Base-by-base conservation (phyloP, 1,284 basidiomycete species). In the Apiotrichum montevideense region DNA sequence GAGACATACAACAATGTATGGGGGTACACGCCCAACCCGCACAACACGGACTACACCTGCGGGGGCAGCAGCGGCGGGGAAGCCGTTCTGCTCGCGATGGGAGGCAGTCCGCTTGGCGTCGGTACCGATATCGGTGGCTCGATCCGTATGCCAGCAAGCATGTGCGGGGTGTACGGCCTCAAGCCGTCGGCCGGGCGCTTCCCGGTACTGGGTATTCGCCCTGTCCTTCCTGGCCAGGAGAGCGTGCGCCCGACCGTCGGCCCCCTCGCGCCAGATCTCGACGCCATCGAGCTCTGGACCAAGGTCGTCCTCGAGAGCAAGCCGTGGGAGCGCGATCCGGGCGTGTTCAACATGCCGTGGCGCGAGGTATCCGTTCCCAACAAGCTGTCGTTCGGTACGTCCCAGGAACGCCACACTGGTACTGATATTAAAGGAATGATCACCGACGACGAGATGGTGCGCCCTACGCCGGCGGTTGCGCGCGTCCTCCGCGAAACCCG, bases 81-180 rank as follows among this genome's bases (percentile, higher is more conserved):
- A 64, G 78, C 80, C 14, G 81, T 82, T 0, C 72, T 85, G 13
- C 67, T 83, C 11, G 80, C 80, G 0, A 70, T 83, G 47, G 75
- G 77, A 80, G 84, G 84, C 3, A 82, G 81, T 40, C 78, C 81
- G 0, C 66, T 87, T 5, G 86, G 86, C 35, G 80, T 87, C 10
- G 85, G 86, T 6, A 83, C 83, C 2, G 86, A 87, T 65, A 80
- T 87, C 34, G 85, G 85, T 51, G 90, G 89, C 3, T 86, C 85
- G 14, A 72, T 87, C 53, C 84, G 69, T 60, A 84, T 87, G 53
- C 88, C 88, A 3, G 76, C 84, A 6, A 79, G 82, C 0, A 82
- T 86, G 62, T 82, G 80, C 63, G 85, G 85, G 1, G 64, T 86
- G 9, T 90, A 87, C 68, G 83, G 83, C 8, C 75, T 91, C 33